Base-by-base conservation (phyloP, 2,329 filamentous ascomycete species). In the Ophiostoma angusticollis region DNA sequence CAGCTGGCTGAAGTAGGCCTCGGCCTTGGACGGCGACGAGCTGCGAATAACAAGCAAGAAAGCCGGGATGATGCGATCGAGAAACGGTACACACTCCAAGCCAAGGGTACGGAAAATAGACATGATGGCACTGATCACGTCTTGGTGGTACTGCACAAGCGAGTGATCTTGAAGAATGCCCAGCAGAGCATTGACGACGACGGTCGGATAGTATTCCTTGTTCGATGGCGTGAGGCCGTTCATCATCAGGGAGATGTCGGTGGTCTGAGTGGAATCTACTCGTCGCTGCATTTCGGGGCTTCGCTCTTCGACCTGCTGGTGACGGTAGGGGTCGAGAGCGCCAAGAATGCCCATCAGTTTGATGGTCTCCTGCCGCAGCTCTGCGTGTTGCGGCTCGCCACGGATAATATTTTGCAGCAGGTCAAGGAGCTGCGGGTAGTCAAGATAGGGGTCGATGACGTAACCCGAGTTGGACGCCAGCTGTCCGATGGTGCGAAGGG, bases 201-300 rank as follows among this genome's bases (percentile, higher is more conserved):
- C 86, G 0, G 91, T 98, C 1, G 91, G 91, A 54, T 94, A 98
- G 59, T 98, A 98, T 52, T 98, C 91, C 54, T 98, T 94, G 53
- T 84, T 94, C 0, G 89, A 96, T 0, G 91, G 93, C 1, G 87
- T 96, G 29, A 95, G 68, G 12, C 93, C 91, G 30, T 84, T 86
- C 89, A 98, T 98, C 69, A 98, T 96, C 22, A 98, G 70, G 4
- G 87, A 91, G 32, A 98, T 93, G 58, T 98, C 91, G 0, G 89
- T 93, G 51, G 93, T 64, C 41, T 77, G 74, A 29, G 71, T 74
- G 1, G 68, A 67, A 48, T 80, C 76, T 28, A 68, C 66, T 16
- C 69, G 71, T 21, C 70, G 72, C 52, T 91, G 83, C 47, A 80
- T 74, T 54, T 95, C 89, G 0, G 86, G 85, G 2, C 79, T 82